Conservation (phyloP, 2,329 filamentous ascomycete species). For the Penicillium paneum region DNA sequence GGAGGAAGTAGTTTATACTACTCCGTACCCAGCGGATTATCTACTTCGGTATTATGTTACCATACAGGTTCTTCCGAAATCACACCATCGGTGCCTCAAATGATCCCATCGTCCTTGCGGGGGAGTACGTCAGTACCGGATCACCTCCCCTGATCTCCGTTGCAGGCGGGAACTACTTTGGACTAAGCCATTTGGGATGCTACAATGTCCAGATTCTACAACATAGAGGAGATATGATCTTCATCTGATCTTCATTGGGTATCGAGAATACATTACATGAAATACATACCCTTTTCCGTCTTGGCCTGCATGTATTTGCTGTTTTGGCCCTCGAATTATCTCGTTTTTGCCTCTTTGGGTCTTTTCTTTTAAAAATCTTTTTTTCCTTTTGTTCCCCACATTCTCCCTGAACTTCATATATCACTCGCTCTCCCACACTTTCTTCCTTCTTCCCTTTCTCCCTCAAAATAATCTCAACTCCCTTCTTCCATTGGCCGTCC, state of each 20-base stretch:
- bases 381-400: conserved; percentile 16
- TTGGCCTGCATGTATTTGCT: conserved; percentile 1
- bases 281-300: conserved; percentile 2
- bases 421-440: conserved; percentile 9
- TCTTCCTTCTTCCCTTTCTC: neutral
- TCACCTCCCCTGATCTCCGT: conserved; percentile 25
- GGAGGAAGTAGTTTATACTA: neutral
- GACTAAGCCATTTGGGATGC: neutral
- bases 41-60: conserved; percentile 1
- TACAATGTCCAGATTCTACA: neutral
- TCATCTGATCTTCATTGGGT: neutral
- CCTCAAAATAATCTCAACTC: conserved; percentile 1
- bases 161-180: conserved; percentile 20
- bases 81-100: conserved; percentile 26
- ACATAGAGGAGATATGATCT: too few species aligned
- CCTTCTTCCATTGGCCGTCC: neutral
- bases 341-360: conserved; percentile 1
- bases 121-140: conserved; percentile 20
- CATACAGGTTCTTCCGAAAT: conserved; percentile 12
- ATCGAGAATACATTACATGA: neutral
- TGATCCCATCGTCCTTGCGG: conserved; percentile 21
- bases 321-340: conserved; percentile 4
- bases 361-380: neutral
- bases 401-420: conserved; percentile 17
- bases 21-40: neutral